phyloP scores from a whole-genome alignment of 192 early-diverging fungal species.

The Mortierella claussenii region DNA sequence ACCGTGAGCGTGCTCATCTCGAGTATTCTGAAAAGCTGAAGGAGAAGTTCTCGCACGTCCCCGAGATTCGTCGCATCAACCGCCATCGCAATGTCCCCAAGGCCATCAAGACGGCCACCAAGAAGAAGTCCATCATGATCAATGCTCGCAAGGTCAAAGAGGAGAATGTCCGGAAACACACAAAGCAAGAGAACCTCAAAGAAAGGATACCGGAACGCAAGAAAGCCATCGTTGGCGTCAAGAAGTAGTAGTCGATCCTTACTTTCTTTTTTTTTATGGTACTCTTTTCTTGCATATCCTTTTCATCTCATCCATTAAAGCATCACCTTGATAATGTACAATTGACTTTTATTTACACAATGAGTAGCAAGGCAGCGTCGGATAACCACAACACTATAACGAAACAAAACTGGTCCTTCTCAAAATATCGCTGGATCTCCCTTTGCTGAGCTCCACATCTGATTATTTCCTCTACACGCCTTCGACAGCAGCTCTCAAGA shows the following conservation, averaged over 20 bases:
- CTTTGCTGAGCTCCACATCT: too few species aligned
- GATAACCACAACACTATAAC: too few species aligned
- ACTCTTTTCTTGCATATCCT: background rate
- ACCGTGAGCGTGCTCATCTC: constrained; percentile 79
- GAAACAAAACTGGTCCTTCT: too few species aligned
- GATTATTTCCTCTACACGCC: too few species aligned
- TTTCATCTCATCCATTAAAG: background rate
- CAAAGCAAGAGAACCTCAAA: constrained; percentile 64
- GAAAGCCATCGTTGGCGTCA: constrained; percentile 74
- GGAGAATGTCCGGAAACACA: constrained; percentile 91
- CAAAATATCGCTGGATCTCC: too few species aligned
- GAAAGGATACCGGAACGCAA: constrained; percentile 76
- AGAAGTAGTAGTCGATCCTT: constrained; percentile 47
- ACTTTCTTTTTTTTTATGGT: background rate
- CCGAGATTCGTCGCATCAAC: constrained; percentile 87
- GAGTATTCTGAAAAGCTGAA: constrained; percentile 92
- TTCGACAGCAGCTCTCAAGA: constrained; percentile 38
- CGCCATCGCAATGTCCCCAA: constrained; percentile 90
- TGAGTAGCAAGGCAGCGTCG: too few species aligned
- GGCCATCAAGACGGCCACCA: constrained; percentile 81
- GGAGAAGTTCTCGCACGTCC: constrained; percentile 91
- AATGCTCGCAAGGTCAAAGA: constrained; percentile 87
- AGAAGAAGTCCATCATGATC: constrained; percentile 85
- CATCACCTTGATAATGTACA: background rate
- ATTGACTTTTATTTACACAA: too few species aligned